These are phyloP conservation scores for Talaromyces sp. DNA, from an alignment of 2,329 filamentous ascomycete species.

Conservation along the genomic window DNA sequence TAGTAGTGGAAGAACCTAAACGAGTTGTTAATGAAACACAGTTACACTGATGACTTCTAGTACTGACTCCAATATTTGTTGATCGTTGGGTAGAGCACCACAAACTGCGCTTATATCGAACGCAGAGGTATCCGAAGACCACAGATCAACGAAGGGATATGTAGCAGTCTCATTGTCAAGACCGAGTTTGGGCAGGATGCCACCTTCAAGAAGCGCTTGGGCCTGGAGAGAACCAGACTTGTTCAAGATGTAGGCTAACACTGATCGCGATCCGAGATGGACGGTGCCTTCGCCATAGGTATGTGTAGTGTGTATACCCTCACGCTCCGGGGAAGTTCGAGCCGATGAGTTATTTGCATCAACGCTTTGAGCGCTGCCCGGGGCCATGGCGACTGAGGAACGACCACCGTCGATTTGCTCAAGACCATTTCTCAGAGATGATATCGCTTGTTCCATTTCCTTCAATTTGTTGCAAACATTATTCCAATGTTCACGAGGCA, in stretches of 20 bases:
- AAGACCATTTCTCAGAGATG: constrained; percentile 37
- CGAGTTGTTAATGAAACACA: background rate
- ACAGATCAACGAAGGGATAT: constrained; percentile 64
- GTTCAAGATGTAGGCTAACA: constrained; percentile 58
- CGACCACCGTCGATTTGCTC: constrained; percentile 32
- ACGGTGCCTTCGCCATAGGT: constrained; percentile 59
- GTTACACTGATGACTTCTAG: background rate
- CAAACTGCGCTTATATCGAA: constrained; percentile 57
- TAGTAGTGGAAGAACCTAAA: constrained; percentile 56
- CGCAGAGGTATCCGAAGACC: constrained; percentile 60
- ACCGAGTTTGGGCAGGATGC: constrained; percentile 60
- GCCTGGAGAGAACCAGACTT: constrained; percentile 49
- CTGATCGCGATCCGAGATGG: constrained; percentile 60
- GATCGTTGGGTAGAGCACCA: constrained; percentile 57
- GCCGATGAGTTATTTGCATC: constrained; percentile 22
- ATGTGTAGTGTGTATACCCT: constrained; percentile 61
- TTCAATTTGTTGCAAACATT: constrained; percentile 41
- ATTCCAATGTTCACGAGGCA: constrained; percentile 45
- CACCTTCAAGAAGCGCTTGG: constrained; percentile 58
- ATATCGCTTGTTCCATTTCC: constrained; percentile 44
- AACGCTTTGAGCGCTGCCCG: constrained; percentile 29
- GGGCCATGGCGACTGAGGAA: constrained; percentile 23
- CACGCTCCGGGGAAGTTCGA: constrained; percentile 40
- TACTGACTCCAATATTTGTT: constrained; percentile 49
- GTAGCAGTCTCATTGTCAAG: constrained; percentile 63